These are phyloP conservation scores for Cryptococcus sp. DNA, from an alignment of 1,284 basidiomycete species.

Conservation along the genomic window DNA sequence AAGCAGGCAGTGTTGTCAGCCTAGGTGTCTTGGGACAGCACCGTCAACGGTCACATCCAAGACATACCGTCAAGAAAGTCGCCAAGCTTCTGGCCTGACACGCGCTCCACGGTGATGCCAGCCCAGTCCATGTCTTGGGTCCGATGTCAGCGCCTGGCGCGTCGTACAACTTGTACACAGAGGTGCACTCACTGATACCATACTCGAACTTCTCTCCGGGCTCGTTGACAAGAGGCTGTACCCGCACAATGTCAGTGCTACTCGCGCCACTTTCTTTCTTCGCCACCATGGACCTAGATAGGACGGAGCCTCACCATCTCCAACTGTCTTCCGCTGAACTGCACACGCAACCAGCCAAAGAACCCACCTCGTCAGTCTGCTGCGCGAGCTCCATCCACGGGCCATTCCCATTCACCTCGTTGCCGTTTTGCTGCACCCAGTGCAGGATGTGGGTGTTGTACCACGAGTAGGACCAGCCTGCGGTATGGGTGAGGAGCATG, in stretches of 20 bases:
- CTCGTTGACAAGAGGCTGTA: slow-evolving; percentile 27
- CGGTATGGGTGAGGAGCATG: slow-evolving; percentile 33
- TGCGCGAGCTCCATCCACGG: slow-evolving; percentile 7
- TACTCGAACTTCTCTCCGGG: slow-evolving; percentile 33
- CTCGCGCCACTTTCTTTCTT: neutral
- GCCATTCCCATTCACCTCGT: slow-evolving; percentile 13
- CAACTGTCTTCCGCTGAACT: slow-evolving; percentile 12
- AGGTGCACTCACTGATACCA: slow-evolving; percentile 18
- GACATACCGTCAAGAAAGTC: slow-evolving; percentile 24
- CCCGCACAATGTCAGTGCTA: neutral
- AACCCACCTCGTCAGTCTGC: slow-evolving; percentile 12
- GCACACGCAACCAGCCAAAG: neutral
- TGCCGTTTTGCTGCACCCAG: slow-evolving; percentile 19
- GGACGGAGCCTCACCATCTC: slow-evolving; percentile 11
- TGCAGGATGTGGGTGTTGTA: slow-evolving; percentile 18
- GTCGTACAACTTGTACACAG: too few species aligned
- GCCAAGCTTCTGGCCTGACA: slow-evolving; percentile 27
- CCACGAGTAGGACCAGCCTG: slow-evolving; percentile 21
- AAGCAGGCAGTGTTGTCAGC: neutral
- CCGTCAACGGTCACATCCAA: neutral
- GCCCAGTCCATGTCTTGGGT: slow-evolving; percentile 40
- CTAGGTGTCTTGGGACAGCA: neutral
- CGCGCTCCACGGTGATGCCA: slow-evolving; percentile 31
- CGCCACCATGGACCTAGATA: too few species aligned
- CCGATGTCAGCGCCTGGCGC: neutral